Evolutionary conservation across 768 basidiomycete genomes (phyloP).

Genomic region (Lactifluus rugatus): DNA sequence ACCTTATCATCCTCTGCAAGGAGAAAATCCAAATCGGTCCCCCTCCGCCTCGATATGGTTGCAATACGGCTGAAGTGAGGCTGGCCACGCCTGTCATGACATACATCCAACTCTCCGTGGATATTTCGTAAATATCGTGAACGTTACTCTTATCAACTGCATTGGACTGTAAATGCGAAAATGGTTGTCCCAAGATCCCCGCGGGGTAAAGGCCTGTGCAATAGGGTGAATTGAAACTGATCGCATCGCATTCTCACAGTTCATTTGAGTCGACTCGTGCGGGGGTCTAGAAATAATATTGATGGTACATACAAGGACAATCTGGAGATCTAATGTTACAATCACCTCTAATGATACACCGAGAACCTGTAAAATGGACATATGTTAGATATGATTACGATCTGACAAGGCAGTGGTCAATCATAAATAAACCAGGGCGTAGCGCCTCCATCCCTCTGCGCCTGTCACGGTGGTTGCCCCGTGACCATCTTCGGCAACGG

Average conservation of each 20-base stretch:
- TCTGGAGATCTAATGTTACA: slow-evolving; percentile 1
- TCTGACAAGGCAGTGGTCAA: not conserved
- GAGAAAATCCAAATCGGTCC: not conserved
- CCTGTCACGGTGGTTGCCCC: not conserved
- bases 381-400: not conserved
- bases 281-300: not conserved
- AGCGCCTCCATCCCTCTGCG: slow-evolving; percentile 7
- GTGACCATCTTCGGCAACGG: slow-evolving; percentile 12
- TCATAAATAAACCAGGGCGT: slow-evolving; percentile 14
- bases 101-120: not conserved
- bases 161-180: too few species aligned
- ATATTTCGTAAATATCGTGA: not conserved
- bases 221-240: not conserved
- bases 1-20: not conserved
- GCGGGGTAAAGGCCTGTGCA: too few species aligned
- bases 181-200: too few species aligned
- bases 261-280: not conserved
- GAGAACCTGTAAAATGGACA: not conserved
- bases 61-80: not conserved
- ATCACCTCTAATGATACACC: not conserved
- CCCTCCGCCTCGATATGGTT: not conserved
- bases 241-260: not conserved
- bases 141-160: not conserved
- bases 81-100: not conserved
- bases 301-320: not conserved